Conservation (phyloP, 2,329 filamentous ascomycete genomes). For the Orbilia ellipsospora region DNA sequence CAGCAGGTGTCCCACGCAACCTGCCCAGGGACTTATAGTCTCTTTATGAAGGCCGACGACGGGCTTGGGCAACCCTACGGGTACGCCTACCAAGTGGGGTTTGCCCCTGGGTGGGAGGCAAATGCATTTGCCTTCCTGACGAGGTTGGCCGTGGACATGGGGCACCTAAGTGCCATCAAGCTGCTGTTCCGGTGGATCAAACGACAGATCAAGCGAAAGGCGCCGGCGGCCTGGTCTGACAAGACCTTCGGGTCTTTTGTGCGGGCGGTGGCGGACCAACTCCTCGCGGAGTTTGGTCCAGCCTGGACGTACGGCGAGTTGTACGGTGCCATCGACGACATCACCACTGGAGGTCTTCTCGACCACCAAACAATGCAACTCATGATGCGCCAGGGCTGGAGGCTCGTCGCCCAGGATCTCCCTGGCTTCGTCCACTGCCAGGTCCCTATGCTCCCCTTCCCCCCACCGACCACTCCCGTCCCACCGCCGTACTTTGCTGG, state of each 20-base stretch:
- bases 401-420: slow-evolving; percentile 26
- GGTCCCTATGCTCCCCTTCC: neutral
- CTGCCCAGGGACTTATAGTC: slow-evolving; percentile 19
- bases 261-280: slow-evolving; percentile 21
- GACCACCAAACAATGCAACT: slow-evolving; percentile 20
- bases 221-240: slow-evolving; percentile 16
- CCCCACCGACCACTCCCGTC: slow-evolving; percentile 1
- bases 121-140: slow-evolving; percentile 35
- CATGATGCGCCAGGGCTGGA: slow-evolving; percentile 31
- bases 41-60: slow-evolving; percentile 34
- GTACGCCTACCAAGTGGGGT: slow-evolving; percentile 24
- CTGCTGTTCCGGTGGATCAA: slow-evolving; percentile 36
- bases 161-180: slow-evolving; percentile 19
- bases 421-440: neutral
- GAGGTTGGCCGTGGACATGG: slow-evolving; percentile 21
- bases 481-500: slow-evolving; percentile 13
- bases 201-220: slow-evolving; percentile 34
- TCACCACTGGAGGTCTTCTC: neutral
- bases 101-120: slow-evolving; percentile 29
- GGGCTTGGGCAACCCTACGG: slow-evolving; percentile 15
- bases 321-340: slow-evolving; percentile 10
- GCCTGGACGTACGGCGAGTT: slow-evolving; percentile 22
- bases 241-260: slow-evolving; percentile 20
- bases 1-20: slow-evolving; percentile 33
- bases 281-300: slow-evolving; percentile 27